A percentile compares a stretch with the other conserved stretches of the same genome.
These are phyloP conservation scores for Microascus cirrosus DNA, from an alignment of 2,329 filamentous ascomycete species.

Conservation along the genomic window DNA sequence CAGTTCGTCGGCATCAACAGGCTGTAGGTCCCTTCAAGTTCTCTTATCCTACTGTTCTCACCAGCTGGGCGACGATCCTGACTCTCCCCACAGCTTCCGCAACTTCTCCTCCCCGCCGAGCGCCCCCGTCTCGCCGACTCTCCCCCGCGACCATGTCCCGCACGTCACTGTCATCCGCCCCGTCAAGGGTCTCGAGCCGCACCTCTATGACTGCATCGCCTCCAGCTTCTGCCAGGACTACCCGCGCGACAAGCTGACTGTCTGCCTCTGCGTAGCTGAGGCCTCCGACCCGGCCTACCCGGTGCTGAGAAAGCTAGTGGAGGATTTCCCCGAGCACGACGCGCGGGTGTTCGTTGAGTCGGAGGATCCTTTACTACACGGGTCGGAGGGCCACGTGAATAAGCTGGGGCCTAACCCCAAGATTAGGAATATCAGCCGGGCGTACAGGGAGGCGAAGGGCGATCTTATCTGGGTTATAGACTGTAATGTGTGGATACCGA, in stretches of 20 bases:
- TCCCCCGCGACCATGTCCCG: conserved; percentile 48
- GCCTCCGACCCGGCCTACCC: conserved; percentile 66
- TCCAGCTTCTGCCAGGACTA: conserved; percentile 79
- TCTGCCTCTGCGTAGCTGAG: conserved; percentile 73
- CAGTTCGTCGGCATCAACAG: conserved; percentile 44
- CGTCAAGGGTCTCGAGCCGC: conserved; percentile 82
- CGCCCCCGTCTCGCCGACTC: conserved; percentile 37
- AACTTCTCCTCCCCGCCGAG: conserved; percentile 37
- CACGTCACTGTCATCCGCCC: conserved; percentile 87
- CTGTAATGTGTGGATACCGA: conserved; percentile 89
- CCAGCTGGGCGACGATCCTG: background rate
- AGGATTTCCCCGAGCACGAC: conserved; percentile 63
- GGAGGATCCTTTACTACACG: conserved; percentile 62
- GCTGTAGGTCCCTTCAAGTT: conserved; percentile 29
- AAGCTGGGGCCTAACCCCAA: conserved; percentile 93
- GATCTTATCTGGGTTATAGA: conserved; percentile 93
- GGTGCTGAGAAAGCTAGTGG: conserved; percentile 58
- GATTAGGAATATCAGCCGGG: conserved; percentile 89
- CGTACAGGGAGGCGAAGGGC: conserved; percentile 77
- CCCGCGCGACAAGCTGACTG: conserved; percentile 61
- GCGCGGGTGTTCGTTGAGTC: conserved; percentile 68
- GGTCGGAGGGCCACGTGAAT: conserved; percentile 32
- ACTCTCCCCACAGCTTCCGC: conserved; percentile 28
- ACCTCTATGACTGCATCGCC: conserved; percentile 84
- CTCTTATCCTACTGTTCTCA: background rate